Percentiles rank a stretch among this genome's conserved stretches.
Evolutionary conservation across 2,329 filamentous ascomycete genomes (phyloP).

Genomic region (Hymenoscyphus infarciens): DNA sequence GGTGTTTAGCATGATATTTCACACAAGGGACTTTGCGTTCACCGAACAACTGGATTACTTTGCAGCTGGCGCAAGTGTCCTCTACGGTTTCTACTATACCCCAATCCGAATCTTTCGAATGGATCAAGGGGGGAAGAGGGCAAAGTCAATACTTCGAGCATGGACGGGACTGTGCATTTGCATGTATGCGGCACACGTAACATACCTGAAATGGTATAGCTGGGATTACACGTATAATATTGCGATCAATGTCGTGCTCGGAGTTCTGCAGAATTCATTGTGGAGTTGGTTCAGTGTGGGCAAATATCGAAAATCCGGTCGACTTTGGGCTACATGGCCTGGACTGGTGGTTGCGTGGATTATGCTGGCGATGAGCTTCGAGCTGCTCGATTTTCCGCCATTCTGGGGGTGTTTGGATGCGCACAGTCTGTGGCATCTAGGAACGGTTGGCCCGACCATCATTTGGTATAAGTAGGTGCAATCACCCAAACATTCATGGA

Average conservation of each 20-base stretch:
- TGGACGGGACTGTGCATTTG: constrained; percentile 73
- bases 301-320: constrained; percentile 67
- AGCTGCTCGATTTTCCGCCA: constrained; percentile 90
- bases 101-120: constrained; percentile 79
- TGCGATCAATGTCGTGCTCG: constrained; percentile 83
- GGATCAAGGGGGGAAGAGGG: constrained; percentile 51
- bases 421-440: constrained; percentile 92
- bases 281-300: constrained; percentile 82
- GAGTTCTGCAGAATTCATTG: constrained; percentile 73
- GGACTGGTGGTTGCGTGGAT: constrained; percentile 90
- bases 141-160: constrained; percentile 51
- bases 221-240: constrained; percentile 99
- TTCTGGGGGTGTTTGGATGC: constrained; percentile 81
- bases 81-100: constrained; percentile 88
- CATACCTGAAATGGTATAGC: constrained; percentile 76
- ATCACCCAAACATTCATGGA: neutral
- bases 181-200: constrained; percentile 73
- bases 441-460: constrained; percentile 81
- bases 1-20: constrained; percentile 87
- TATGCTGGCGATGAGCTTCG: constrained; percentile 89
- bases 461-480: constrained; percentile 89
- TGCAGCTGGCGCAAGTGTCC: constrained; percentile 80
- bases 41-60: constrained; percentile 98
- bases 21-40: constrained; percentile 76
- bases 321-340: constrained; percentile 83